Base-by-base conservation (phyloP, 805 yeast genomes). In the Saturnispora diversa region DNA sequence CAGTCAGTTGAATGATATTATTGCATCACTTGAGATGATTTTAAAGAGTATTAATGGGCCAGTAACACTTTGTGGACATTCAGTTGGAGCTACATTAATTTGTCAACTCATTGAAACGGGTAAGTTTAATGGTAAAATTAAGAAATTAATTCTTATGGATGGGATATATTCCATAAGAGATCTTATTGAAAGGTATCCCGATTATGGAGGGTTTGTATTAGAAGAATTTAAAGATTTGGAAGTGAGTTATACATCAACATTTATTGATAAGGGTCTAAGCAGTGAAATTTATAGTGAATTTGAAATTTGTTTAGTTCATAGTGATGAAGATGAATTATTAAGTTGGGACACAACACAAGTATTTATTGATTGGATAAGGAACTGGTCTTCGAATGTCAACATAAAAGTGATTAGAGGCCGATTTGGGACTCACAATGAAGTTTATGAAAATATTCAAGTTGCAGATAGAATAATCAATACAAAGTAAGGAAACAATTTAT, bases 51-150 rank as follows among this genome's bases (percentile, higher is more conserved):
- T 54, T 0, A 48, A 54, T 27, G 44, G 49, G 4, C 48, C 51
- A 20, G 32, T 66, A 3, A 57, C 59, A 3, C 46, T 77, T 0
- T 64, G 74, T 9, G 95, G 95, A 0, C 95, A 85, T 60, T 81
- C 92, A 1, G 92, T 77, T 4, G 95, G 95, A 2, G 84, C 88
- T 2, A 76, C 83, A 1, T 53, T 83, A 35, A 62, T 70, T 4
- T 63, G 77, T 26, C 88, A 82, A 50, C 47, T 72, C n/a, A 48
- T 72, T 9, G 60, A 63, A 37, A 53, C 24, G 9, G 26, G 22
- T 11, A 19, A 22, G 21, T 15, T 33, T 29, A 5, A 17, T 24
- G 12, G 17, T 4, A 8, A 12, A 3, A 43, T 62, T 32, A 42
- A 49, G 1, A 38, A 55, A 30, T 45, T 59, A 9, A 54, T 70